phyloP scores from a whole-genome alignment of 148 eudicot genomes.

The Fallopia convolvulus region DNA sequence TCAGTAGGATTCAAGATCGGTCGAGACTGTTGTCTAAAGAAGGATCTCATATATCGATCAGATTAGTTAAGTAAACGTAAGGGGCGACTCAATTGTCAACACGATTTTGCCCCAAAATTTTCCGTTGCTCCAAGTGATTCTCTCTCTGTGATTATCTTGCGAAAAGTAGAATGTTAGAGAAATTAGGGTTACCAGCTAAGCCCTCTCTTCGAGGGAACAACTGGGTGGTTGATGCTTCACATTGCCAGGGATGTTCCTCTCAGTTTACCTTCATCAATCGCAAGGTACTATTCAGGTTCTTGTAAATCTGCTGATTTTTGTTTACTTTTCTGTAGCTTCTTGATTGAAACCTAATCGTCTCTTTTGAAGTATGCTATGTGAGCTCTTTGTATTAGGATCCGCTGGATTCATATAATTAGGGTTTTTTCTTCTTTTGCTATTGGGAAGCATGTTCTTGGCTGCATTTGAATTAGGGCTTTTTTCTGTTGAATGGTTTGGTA shows the following conservation, averaged over 20 bases:
- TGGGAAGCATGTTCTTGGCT: background rate
- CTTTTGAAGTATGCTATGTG: background rate
- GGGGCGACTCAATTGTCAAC: background rate
- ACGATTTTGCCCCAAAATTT: background rate
- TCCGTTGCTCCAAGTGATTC: background rate
- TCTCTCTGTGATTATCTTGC: background rate
- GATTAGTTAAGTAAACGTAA: background rate
- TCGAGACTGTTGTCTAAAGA: background rate
- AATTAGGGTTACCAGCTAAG: conserved; percentile 72
- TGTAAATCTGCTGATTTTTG: conserved; percentile 8
- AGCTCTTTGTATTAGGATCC: background rate
- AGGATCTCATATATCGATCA: background rate
- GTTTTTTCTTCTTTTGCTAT: background rate
- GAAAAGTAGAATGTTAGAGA: conserved; percentile 29
- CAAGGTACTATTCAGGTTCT: conserved; percentile 36
- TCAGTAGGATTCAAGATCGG: background rate
- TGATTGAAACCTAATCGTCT: background rate
- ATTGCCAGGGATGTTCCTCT: conserved; percentile 75
- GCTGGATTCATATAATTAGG: background rate
- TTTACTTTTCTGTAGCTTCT: background rate
- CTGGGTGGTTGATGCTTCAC: conserved; percentile 83
- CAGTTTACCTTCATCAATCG: conserved; percentile 92
- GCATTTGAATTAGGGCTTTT: background rate
- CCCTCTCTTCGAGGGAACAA: conserved; percentile 70
- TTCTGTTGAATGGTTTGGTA: background rate